Conservation (phyloP, 129 eudicot species). For the Solidago caesia region DNA sequence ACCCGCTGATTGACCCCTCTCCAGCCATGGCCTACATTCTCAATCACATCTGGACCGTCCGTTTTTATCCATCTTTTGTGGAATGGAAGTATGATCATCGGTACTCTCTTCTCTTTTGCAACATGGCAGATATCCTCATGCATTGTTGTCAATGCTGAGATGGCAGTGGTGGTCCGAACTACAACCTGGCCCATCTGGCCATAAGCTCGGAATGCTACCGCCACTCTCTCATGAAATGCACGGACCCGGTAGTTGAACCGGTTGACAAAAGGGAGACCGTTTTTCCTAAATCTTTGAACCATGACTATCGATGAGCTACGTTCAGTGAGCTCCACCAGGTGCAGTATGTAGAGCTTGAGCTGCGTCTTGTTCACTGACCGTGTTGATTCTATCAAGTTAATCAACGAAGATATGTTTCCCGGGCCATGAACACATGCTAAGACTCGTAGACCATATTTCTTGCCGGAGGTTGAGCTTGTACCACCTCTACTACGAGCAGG, state of each 20-base stretch:
- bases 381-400: conserved; percentile 60
- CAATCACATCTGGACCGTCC: conserved; percentile 49
- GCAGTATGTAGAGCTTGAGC: conserved; percentile 76
- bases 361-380: conserved; percentile 50
- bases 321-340: conserved; percentile 78
- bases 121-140: conserved; percentile 84
- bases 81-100: conserved; percentile 69
- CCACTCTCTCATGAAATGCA: conserved; percentile 55
- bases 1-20: conserved; percentile 76
- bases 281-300: conserved; percentile 66
- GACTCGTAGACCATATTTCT: conserved; percentile 55
- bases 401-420: conserved; percentile 58
- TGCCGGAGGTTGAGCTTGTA: conserved; percentile 23
- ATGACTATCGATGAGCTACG: conserved; percentile 77
- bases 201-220: conserved; percentile 58
- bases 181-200: conserved; percentile 61
- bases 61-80: conserved; percentile 67
- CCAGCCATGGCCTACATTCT: conserved; percentile 78
- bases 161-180: conserved; percentile 64
- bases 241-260: conserved; percentile 37
- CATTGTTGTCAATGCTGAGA: conserved; percentile 72
- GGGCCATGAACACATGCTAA: conserved; percentile 83
- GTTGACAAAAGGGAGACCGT: conserved; percentile 66
- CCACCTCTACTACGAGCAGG: conserved; percentile 39
- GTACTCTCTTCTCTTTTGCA: conserved; percentile 61